Base-by-base conservation (phyloP, 2,329 filamentous ascomycete species). In the Emmonsiellopsis sp. region DNA sequence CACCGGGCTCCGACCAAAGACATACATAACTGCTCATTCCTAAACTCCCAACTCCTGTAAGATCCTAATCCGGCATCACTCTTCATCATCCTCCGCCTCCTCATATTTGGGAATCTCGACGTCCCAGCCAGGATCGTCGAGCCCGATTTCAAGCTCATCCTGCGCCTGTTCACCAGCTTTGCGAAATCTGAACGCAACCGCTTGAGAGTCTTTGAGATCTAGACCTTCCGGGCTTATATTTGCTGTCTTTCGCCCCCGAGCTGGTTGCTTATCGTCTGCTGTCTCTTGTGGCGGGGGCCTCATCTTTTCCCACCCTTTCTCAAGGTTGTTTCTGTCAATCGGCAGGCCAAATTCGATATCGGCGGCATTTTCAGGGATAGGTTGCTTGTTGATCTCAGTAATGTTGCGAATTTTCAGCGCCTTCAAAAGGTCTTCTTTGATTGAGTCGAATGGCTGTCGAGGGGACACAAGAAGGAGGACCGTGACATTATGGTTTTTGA, bases 401-500 rank as follows among this genome's bases (percentile, higher is more conserved):
- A 74, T 56, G 3, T 67, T 69, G n/a, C 70, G 71, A 36, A 74
- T 68, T 48, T 71, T 64, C 1, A 90, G 70, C 9, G 81, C 71
- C 0, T 73, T 68, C 14, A 87, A 69, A 2, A 91, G 77, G 17
- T 82, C 76, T 14, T 73, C 61, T 53, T 82, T 82, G 55, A 87
- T 71, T 1, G 74, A 68, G 13, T 74, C 69, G 62, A 88, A 81
- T 9, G 81, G 68, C 40, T 77, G 76, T 11, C 77, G 71, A 5
- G 82, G 72, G 40, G 82, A 77, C 45, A 85, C 76, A 57, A 86
- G 83, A 54, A 90, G 74, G 61, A 87, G 81, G 58, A 89, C 75
- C 3, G 85, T 90, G 61, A 83, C 80, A 54, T 82, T 81, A 63
- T 85, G 83, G 65, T 86, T 79, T 68, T 88, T 89, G 71, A 91